Conservation (phyloP, 805 yeast genomes). For the Lipomyces starkeyi region DNA sequence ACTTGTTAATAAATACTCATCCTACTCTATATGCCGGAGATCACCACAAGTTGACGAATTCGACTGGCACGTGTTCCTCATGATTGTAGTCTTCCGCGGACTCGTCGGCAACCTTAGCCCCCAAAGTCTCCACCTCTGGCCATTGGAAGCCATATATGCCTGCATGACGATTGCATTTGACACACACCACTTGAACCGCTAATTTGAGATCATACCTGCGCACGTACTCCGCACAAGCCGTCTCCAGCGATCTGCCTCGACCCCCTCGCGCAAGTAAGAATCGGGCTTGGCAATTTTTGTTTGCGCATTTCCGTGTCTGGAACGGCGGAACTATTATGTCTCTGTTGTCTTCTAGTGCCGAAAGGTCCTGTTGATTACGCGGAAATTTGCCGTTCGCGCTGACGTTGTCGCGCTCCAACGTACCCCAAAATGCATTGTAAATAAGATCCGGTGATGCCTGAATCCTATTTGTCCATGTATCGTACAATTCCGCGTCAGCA, state of each 20-base stretch:
- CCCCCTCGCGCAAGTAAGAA: slow-evolving; percentile 17
- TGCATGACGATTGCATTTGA: slow-evolving; percentile 46
- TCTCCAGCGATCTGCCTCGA: slow-evolving; percentile 7
- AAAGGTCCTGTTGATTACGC: slow-evolving; percentile 3
- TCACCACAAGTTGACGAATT: not conserved
- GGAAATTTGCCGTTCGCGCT: slow-evolving; percentile 1
- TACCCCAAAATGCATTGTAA: slow-evolving; percentile 33
- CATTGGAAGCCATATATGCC: slow-evolving; percentile 41
- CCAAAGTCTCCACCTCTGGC: slow-evolving; percentile 39
- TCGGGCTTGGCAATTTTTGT: slow-evolving; percentile 12
- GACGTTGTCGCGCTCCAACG: not conserved
- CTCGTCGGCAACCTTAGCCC: slow-evolving; percentile 16
- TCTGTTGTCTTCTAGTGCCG: not conserved
- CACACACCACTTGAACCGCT: slow-evolving; percentile 35
- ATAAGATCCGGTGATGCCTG: not conserved
- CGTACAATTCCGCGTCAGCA: slow-evolving; percentile 2
- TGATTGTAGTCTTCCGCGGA: slow-evolving; percentile 3
- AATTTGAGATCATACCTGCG: slow-evolving; percentile 2
- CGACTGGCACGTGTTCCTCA: not conserved
- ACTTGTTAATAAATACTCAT: not conserved
- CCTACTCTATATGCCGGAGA: not conserved
- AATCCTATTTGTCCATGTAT: not conserved
- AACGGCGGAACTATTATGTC: slow-evolving; percentile 11
- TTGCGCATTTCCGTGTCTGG: slow-evolving; percentile 18
- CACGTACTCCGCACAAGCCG: slow-evolving; percentile 18